Base-by-base conservation (phyloP, 164 flowering plant species). In the Sedum album region DNA sequence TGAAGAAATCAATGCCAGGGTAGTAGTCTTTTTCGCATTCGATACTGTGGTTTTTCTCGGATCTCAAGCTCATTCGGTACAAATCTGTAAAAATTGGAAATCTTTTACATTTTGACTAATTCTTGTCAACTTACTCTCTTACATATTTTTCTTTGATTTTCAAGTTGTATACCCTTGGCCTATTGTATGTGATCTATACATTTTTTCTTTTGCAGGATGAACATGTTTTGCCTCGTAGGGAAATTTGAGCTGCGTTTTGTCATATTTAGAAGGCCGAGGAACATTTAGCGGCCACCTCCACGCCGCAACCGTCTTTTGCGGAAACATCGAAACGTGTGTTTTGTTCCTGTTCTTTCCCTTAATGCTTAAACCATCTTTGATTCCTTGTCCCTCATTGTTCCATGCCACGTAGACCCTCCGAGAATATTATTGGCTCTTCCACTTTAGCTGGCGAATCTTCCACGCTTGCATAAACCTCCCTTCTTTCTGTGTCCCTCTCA, bases 391-490 rank as follows among this genome's bases (percentile, higher is more conserved):
- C 8, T 65, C 66, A 15, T 30, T 35, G 46, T 31, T 18, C 57
- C 42, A 67, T 61, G 70, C 69, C 82, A 80, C 76, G 80, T 80
- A 79, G 70, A 61, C 48, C 60, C 68, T 6, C 72, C 66, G 3
- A 77, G 72, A 75, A 75, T 73, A 51, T 51, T 51, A 25, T 26
- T 76, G 26, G 5, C 38, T 55, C 61, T 28, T 60, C 73, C 69
- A 65, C 26, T 41, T 36, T 66, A 41, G 69, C 69, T 75, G 80
- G 73, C 68, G 82, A 79, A 79, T 79, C 75, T 70, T 77, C 80
- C 80, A 77, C 75, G 78, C 78, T 79, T 80, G 78, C 82, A 42
- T 41, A 73, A 26, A 71, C 33, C 33, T 17, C 66, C 64, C 42
- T 25, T 57, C 38, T 23, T 1, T 26, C 6, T 21, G 41, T 21